Evolutionary conservation across 371 early-diverging fungal genomes (phyloP), one percentile per base, ranked within the genome.

Genomic region (Mucor piriformis): DNA sequence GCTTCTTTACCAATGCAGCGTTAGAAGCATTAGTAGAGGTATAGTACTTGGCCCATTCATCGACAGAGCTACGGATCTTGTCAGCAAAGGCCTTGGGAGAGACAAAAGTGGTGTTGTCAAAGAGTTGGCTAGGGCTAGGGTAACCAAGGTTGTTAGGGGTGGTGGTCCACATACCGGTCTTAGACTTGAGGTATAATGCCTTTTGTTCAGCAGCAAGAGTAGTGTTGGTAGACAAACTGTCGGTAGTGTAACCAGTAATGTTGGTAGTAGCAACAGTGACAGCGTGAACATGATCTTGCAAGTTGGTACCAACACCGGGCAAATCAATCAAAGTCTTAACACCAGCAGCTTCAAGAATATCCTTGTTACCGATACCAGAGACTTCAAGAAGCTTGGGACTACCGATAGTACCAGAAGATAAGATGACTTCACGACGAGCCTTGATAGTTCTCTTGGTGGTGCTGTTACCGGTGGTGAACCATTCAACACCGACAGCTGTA

Each of bases 261-360:
- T 56, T 56, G 47, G 57, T 50, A 11, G 55, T 50, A 15, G 63
- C 42, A 0, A 62, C 63, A 37, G 56, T 43, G 27, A 62, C 57
- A 24, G 50, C 63, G 35, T 62, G 62, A 13, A 62, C 56, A 42
- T 77, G 77, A 46, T 77, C 74, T 47, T 54, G 64, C 16, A 77
- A 57, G 49, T 77, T 72, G 29, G 50, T 50, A 1, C 77, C 77
- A 3, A 77, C 72, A 24, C 77, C 77, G 20, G 73, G 57, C 6
- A 66, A 43, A 21, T 66, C 40, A 20, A 56, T 23, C 33, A 61
- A 43, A 20, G 52, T 18, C 11, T 62, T 23, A 12, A 61, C 51
- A 24, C 61, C 57, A 18, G 47, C 55, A 12, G 48, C 35, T 21
- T 48, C 15, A 2, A 66, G 34, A n/a, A 55, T 56, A 0, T 61